Evolutionary conservation across 345 rosid genomes (phyloP).

Genomic region (Aquilaria malaccensis): DNA sequence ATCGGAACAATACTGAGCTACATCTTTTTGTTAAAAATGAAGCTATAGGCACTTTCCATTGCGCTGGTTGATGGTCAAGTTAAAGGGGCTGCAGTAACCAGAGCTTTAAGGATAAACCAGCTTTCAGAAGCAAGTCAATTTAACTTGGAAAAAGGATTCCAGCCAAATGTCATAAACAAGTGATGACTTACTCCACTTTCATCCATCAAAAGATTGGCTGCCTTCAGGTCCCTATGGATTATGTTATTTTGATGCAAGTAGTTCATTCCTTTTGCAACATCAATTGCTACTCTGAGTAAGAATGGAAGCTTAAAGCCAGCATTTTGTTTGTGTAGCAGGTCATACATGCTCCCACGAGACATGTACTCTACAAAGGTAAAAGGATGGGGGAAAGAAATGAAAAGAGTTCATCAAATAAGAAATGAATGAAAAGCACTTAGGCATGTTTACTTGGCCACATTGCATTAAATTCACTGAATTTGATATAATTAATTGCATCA

Average conservation of each 20-base stretch:
- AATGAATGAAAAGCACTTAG: conserved; percentile 1
- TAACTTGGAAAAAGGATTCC: not conserved
- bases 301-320: conserved; percentile 38
- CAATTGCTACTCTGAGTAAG: conserved; percentile 53
- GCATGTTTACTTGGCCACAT: not conserved
- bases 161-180: conserved; percentile 7
- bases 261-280: conserved; percentile 63
- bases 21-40: too few relatives aligned
- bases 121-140: not conserved
- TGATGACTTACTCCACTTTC: conserved; percentile 50
- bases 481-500: not conserved
- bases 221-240: conserved; percentile 53
- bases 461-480: not conserved
- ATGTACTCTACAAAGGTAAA: conserved; percentile 43
- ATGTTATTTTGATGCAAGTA: conserved; percentile 56
- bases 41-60: not conserved
- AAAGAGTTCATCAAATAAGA: not conserved
- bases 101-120: not conserved
- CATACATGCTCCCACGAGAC: conserved; percentile 64
- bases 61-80: not conserved
- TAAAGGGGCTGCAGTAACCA: not conserved
- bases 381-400: not conserved
- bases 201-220: conserved; percentile 70
- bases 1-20: not conserved
- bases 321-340: conserved; percentile 53